These are phyloP conservation scores for Rosa chinensis DNA, from an alignment of 306 rosid genomes.

Conservation along the genomic window DNA sequence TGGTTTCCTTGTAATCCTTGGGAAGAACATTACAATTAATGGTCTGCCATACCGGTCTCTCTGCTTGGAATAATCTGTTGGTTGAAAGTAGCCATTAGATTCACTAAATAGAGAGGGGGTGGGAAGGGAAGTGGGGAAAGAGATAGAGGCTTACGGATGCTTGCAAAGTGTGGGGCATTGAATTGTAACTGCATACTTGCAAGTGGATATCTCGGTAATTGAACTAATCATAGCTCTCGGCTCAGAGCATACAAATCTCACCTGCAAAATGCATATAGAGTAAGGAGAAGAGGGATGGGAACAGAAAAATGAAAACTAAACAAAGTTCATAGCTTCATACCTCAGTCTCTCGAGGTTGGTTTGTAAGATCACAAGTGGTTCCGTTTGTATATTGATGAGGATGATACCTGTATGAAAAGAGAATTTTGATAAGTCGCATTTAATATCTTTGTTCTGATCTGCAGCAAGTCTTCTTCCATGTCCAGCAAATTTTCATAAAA, in stretches of 20 bases:
- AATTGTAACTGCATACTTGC: conserved; percentile 93
- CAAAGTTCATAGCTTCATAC: conserved; percentile 38
- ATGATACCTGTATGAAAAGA: conserved; percentile 1
- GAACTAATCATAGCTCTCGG: conserved; percentile 82
- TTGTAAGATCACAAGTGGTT: conserved; percentile 85
- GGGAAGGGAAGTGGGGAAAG: conserved; percentile 16
- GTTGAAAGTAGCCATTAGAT: conserved; percentile 16
- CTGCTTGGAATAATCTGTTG: conserved; percentile 82
- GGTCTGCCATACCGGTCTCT: conserved; percentile 85
- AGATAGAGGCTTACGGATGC: conserved; percentile 67
- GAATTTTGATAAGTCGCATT: not conserved
- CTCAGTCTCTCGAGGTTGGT: conserved; percentile 89
- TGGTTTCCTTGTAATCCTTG: conserved; percentile 52
- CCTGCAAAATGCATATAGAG: conserved; percentile 41
- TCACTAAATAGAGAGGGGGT: not conserved
- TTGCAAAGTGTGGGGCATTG: conserved; percentile 88
- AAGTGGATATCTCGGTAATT: conserved; percentile 87
- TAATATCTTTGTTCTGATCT: not conserved
- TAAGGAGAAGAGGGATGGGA: conserved; percentile 18
- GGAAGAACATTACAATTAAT: conserved; percentile 77
- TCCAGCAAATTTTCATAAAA: not conserved
- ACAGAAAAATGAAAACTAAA: conserved; percentile 1
- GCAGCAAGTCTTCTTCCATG: not conserved
- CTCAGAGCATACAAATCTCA: conserved; percentile 94
- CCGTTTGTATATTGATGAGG: conserved; percentile 91